Base-by-base conservation (phyloP, 106 monocot genomes). In the Platanthera guangdongensis region DNA sequence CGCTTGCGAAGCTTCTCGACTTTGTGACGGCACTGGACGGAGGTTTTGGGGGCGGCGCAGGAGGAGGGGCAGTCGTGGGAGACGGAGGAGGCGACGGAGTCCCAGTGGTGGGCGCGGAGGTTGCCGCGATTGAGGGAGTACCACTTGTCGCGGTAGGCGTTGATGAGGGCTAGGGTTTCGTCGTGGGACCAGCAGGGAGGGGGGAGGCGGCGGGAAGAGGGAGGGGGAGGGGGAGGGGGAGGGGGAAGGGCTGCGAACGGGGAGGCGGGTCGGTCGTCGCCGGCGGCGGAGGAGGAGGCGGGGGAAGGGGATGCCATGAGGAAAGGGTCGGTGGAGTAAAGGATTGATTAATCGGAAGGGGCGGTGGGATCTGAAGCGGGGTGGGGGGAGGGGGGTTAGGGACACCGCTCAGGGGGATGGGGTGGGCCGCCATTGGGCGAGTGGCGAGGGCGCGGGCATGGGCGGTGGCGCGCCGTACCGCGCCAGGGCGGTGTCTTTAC, bases 21-120 rank as follows among this genome's bases (percentile, higher is more conserved):
- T 82, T 97, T 97, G 86, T 97, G 96, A 55, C 96, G 90, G 84
- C 96, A 97, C 93, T 97, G 96, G 73, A 97, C 87, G 63, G 93
- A 81, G 75, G 96, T 86, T 84, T 97, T 97, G 68, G 83, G 74
- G 13, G 82, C 70, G 15, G 85, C 68, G 3, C 85, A 16, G 19
- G 86, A 77, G 47, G 78, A 50, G 64, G 65, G 71, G 69, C 90
- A 90, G 21, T 90, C 85, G 19, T 22, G 47, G 50, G 78, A 65
- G 22, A 97, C 91, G 74, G 81, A 78, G 52, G 79, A 83, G 53
- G 96, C 87, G 28, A 97, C 93, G 8, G 89, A 90, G 74, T 96
- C 81, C 95, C 95, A 96, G 84, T 96, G 87, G 68, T 81, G 52
- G 11, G 95, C 95, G 14, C 90, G 82, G 62, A 96, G 88, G 73